Conservation (phyloP, 495 filamentous ascomycete species). For the Aspergillus conjunctus region DNA sequence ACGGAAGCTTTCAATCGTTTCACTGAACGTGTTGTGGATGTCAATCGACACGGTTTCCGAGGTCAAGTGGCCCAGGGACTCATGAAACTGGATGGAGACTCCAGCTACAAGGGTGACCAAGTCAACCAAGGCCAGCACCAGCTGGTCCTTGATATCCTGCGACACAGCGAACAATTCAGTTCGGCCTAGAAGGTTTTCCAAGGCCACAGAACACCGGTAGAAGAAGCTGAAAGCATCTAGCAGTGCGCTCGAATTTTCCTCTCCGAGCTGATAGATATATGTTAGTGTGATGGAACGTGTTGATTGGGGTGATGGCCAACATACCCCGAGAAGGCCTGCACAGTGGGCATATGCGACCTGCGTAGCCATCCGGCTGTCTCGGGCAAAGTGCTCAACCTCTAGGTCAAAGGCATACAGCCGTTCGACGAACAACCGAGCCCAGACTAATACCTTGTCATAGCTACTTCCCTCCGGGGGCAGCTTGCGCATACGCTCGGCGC, state of each 20-base stretch:
- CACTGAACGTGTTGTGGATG: conserved; percentile 36
- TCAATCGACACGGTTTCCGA: conserved; percentile 36
- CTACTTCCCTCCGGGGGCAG: conserved; percentile 42
- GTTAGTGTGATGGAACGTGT: not conserved
- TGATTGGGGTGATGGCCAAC: not conserved
- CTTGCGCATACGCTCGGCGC: conserved; percentile 38
- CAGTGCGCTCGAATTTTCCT: conserved; percentile 38
- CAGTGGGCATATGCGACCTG: conserved; percentile 42
- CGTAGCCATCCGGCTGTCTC: conserved; percentile 39
- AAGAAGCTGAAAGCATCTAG: conserved; percentile 41
- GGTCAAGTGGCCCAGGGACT: conserved; percentile 26
- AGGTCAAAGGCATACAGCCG: conserved; percentile 37
- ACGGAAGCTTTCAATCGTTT: conserved; percentile 36
- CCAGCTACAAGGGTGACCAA: conserved; percentile 38
- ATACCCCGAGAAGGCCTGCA: conserved; percentile 37
- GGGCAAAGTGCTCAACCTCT: conserved; percentile 36
- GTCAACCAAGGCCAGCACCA: conserved; percentile 39
- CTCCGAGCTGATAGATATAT: conserved; percentile 31
- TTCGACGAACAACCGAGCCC: conserved; percentile 28
- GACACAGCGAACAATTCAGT: conserved; percentile 40
- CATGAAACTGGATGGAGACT: conserved; percentile 37
- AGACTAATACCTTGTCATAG: conserved; percentile 42
- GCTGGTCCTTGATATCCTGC: conserved; percentile 44
- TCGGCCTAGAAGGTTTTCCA: conserved; percentile 39
- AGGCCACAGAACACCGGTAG: conserved; percentile 34